A percentile compares a stretch with the other conserved stretches of the same genome.
phyloP scores from a whole-genome alignment of 441 rosid genomes.

The Omphalea diandra region DNA sequence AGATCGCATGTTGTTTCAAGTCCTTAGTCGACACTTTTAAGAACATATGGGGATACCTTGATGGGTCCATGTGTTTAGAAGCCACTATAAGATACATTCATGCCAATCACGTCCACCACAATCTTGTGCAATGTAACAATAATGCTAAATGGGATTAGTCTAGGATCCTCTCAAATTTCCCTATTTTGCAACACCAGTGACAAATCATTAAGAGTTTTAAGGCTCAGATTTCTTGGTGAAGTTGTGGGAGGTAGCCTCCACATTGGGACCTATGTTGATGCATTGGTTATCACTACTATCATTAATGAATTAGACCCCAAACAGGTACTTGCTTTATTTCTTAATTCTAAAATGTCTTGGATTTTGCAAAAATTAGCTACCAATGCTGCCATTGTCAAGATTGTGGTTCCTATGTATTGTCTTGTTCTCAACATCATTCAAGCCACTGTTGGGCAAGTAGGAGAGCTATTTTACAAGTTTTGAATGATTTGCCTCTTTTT shows the following conservation, averaged over 20 bases:
- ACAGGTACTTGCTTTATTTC: slow-evolving; percentile 68
- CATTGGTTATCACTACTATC: slow-evolving; percentile 78
- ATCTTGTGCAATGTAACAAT: background rate
- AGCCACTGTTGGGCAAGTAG: slow-evolving; percentile 81
- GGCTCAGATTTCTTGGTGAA: slow-evolving; percentile 88
- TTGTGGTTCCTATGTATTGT: slow-evolving; percentile 64
- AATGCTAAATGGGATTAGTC: slow-evolving; percentile 34
- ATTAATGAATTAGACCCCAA: slow-evolving; percentile 77
- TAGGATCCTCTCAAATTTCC: slow-evolving; percentile 67
- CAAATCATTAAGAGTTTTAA: slow-evolving; percentile 97
- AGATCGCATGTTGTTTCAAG: slow-evolving; percentile 3
- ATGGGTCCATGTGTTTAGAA: slow-evolving; percentile 36
- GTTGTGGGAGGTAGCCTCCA: slow-evolving; percentile 69
- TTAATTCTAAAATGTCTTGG: slow-evolving; percentile 77
- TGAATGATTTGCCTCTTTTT: slow-evolving; percentile 89
- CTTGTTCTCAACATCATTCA: slow-evolving; percentile 67
- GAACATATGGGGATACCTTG: slow-evolving; percentile 99
- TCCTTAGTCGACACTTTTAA: slow-evolving; percentile 45
- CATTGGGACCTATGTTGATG: slow-evolving; percentile 72
- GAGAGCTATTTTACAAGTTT: slow-evolving; percentile 84
- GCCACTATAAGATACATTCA: slow-evolving; percentile 1
- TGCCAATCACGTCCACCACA: slow-evolving; percentile 7
- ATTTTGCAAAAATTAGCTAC: slow-evolving; percentile 57
- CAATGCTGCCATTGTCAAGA: slow-evolving; percentile 16
- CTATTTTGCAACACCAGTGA: slow-evolving; percentile 93